A percentile compares a stretch with the other conserved stretches of the same genome.
Conservation (phyloP, 2,329 filamentous ascomycete genomes). For the Fusarium sacchari region DNA sequence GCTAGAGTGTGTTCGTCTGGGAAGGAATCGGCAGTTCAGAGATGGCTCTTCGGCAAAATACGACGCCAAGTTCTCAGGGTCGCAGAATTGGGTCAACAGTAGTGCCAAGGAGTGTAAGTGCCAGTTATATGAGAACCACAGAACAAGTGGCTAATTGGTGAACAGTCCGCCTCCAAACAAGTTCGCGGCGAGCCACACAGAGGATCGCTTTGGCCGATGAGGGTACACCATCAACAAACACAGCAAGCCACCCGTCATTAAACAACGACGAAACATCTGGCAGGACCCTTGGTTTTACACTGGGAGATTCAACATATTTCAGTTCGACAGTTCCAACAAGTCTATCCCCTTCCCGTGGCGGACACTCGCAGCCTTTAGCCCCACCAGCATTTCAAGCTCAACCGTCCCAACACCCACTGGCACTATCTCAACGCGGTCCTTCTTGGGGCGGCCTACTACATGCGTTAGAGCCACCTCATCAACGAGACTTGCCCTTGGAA, state of each 20-base stretch:
- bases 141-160: fast-evolving
- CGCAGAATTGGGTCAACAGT: constrained; percentile 37
- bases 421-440: constrained; percentile 12
- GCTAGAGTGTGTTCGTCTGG: constrained; percentile 18
- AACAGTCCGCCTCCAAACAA: constrained; percentile 35
- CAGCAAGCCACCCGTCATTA: background rate
- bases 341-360: background rate
- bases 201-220: constrained; percentile 15
- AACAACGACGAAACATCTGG: background rate
- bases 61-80: constrained; percentile 32
- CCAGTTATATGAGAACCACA: fast-evolving
- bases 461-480: constrained; percentile 1
- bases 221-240: fast-evolving
- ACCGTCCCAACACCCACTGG: background rate
- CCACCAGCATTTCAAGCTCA: background rate
- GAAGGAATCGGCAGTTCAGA: constrained; percentile 19
- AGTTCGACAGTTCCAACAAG: background rate
- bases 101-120: constrained; percentile 33
- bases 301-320: background rate
- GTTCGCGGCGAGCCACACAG: background rate
- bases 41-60: constrained; percentile 39
- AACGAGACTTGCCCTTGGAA: background rate
- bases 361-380: background rate
- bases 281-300: background rate
- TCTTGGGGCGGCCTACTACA: constrained; percentile 18